Conservation (phyloP, 768 basidiomycete genomes). For the Calvatia gigantea region DNA sequence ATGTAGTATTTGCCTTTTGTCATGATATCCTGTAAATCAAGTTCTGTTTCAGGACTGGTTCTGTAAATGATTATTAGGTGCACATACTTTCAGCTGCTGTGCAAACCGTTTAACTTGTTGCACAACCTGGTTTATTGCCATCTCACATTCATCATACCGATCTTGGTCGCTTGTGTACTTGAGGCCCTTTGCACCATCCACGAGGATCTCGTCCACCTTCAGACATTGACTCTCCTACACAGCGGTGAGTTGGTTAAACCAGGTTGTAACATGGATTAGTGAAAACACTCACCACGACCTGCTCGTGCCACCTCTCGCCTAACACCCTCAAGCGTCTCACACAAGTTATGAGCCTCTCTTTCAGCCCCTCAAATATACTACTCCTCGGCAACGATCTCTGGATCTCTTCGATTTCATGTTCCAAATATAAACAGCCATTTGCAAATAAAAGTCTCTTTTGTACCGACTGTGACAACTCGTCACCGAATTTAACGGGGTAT, state of each 20-base stretch:
- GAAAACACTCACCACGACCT: constrained; percentile 52
- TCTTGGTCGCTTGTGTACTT: constrained; percentile 65
- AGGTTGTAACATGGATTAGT: neutral
- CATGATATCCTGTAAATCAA: constrained; percentile 52
- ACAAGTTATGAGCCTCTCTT: constrained; percentile 51
- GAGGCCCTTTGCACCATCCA: constrained; percentile 62
- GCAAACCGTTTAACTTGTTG: constrained; percentile 61
- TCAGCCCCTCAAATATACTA: constrained; percentile 20
- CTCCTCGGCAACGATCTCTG: constrained; percentile 17
- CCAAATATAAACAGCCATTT: constrained; percentile 77
- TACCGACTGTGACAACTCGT: constrained; percentile 40
- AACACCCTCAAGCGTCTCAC: constrained; percentile 47
- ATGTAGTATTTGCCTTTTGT: constrained; percentile 70
- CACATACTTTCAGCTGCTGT: constrained; percentile 68
- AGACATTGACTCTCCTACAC: constrained; percentile 47
- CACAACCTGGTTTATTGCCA: constrained; percentile 56
- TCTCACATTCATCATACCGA: constrained; percentile 75
- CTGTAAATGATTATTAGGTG: neutral
- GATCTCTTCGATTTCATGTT: constrained; percentile 45
- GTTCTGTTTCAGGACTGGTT: neutral
- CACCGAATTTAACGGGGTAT: constrained; percentile 59
- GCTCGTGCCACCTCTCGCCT: constrained; percentile 69
- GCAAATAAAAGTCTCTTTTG: constrained; percentile 69
- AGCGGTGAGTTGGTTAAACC: constrained; percentile 3
- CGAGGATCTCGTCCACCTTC: constrained; percentile 39